phyloP scores from a whole-genome alignment of 2,329 filamentous ascomycete species.

The Aspergillus awamori region DNA sequence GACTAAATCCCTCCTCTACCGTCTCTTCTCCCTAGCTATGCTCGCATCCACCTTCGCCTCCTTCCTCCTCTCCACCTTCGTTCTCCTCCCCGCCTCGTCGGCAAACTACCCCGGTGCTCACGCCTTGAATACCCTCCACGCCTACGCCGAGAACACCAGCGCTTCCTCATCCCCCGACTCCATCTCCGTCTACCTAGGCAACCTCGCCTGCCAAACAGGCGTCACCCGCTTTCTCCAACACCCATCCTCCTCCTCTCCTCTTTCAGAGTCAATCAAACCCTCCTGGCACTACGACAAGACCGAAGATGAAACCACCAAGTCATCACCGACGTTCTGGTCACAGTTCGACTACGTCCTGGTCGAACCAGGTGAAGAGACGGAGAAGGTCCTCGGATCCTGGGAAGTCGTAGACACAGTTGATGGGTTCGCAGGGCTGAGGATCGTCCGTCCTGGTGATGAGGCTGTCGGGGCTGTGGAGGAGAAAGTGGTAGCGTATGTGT shows the following conservation, averaged over 20 bases:
- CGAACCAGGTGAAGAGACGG: constrained; percentile 45
- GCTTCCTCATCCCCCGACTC: constrained; percentile 11
- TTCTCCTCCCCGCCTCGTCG: constrained; percentile 79
- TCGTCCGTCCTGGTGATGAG: constrained; percentile 50
- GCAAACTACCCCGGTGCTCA: constrained; percentile 93
- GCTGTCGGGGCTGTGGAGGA: constrained; percentile 35
- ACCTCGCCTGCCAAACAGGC: constrained; percentile 65
- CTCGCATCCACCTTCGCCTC: constrained; percentile 62
- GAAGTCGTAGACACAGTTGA: constrained; percentile 53
- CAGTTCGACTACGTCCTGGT: constrained; percentile 62
- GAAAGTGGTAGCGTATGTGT: constrained; percentile 34
- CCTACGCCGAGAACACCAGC: constrained; percentile 24
- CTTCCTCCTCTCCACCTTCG: constrained; percentile 62
- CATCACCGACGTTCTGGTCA: constrained; percentile 58
- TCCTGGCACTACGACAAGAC: constrained; percentile 66
- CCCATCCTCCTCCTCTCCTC: constrained; percentile 15
- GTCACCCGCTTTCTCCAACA: constrained; percentile 62
- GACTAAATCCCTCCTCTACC: constrained; percentile 62
- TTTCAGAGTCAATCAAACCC: constrained; percentile 5
- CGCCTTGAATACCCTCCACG: constrained; percentile 60
- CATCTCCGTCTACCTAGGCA: constrained; percentile 58
- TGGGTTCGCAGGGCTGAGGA: constrained; percentile 54
- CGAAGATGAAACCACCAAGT: constrained; percentile 52
- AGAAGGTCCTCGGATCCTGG: constrained; percentile 49
- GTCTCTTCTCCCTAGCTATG: constrained; percentile 58